Evolutionary conservation across 306 rosid genomes (phyloP), one percentile per base, ranked within the genome.

Genomic region (Nissolia schottii): DNA sequence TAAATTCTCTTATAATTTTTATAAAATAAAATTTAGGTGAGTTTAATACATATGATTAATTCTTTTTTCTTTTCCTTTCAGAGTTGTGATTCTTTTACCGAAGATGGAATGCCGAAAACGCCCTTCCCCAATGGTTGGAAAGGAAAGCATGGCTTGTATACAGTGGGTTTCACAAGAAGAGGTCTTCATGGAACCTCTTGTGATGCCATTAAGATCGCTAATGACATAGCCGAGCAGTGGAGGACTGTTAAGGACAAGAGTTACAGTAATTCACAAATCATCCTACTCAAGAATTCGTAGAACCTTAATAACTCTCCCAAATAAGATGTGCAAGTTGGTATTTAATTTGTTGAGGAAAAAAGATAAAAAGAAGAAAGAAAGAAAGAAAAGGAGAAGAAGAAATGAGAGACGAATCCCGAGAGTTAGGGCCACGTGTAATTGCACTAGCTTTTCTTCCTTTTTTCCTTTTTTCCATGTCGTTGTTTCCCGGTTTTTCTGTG

Each of bases 101-200:
- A 83, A 43, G 96, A 91, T 4, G 99, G 99, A 48, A 86, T 89
- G 99, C 99, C 99, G 0, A 86, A 74, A 81, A 76, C 84, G 3
- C 90, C 97, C 27, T 95, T 92, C 79, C 99, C 99, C 2, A 5
- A 84, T 79, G 90, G 96, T 1, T 95, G 99, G 99, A 95, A 88
- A 78, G 99, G 90, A 10, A 85, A 70, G 18, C 82, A 85, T 12
- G 99, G 99, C 38, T 79, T 95, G 56, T 95, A 91, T 50, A 81
- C 97, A 1, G 97, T 88, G 11, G 99, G 99, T 7, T 95, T 91
- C 86, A 78, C 96, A 4, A 73, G 86, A 63, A 88, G 88, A 61
- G 99, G 97, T n/a, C 82, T 95, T 25, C 81, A 86, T 1, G 99
- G 99, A 70, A 84, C 99, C 1, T 74, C 94, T 0, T 84, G 40